Conservation (phyloP, 106 monocot genomes). For the Platanthera zijinensis region DNA sequence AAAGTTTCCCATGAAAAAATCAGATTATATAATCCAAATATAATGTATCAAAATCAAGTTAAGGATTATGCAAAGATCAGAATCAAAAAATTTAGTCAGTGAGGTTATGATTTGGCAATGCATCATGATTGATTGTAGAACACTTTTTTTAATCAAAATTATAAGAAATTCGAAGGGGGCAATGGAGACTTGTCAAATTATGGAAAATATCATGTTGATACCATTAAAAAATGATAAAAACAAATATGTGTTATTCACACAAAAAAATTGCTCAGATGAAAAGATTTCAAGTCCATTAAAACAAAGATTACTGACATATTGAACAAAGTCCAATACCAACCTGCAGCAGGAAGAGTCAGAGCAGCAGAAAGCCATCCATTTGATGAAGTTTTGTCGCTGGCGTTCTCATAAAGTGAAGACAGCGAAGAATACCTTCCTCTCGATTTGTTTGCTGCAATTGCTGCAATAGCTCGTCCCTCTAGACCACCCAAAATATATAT, state of each 20-base stretch:
- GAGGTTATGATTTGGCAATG: background rate
- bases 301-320: too few species aligned
- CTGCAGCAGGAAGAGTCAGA: constrained; percentile 9
- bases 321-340: background rate
- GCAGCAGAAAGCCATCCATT: constrained; percentile 4
- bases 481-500: background rate
- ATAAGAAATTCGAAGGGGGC: background rate
- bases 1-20: background rate
- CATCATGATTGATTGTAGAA: background rate
- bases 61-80: background rate
- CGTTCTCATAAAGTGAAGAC: background rate
- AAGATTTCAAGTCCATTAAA: background rate
- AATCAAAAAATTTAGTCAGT: background rate
- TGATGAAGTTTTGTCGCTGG: background rate
- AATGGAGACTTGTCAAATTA: background rate
- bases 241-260: background rate
- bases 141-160: background rate
- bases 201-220: background rate
- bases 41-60: background rate
- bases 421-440: constrained; percentile 8
- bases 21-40: background rate
- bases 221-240: background rate
- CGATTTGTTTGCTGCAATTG: constrained; percentile 2
- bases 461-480: constrained; percentile 12
- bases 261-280: background rate